Percentiles rank a stretch among this genome's conserved stretches.
Conservation (phyloP, 306 rosid species). For the Vachellia pachyceras region DNA sequence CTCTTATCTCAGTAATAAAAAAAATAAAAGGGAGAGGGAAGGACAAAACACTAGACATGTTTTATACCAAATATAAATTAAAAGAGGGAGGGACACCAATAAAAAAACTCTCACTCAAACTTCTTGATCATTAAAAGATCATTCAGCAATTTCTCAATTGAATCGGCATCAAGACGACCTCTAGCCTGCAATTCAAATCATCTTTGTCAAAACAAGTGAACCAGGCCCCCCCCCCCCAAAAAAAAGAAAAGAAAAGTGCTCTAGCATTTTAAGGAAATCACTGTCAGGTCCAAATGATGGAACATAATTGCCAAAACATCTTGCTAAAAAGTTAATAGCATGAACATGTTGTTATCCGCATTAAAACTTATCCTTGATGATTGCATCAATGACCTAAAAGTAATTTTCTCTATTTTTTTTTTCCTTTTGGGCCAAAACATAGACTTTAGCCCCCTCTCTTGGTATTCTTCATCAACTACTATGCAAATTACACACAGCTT, state of each 20-base stretch:
- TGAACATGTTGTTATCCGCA: too few relatives aligned
- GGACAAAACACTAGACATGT: conserved; percentile 29
- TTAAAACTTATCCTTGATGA: too few relatives aligned
- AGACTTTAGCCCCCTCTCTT: background rate
- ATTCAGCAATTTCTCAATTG: conserved; percentile 39
- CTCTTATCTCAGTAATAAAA: conserved; percentile 47
- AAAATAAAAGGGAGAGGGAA: background rate
- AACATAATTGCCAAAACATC: too few relatives aligned
- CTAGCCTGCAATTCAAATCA: conserved; percentile 4
- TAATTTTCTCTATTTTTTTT: too few relatives aligned
- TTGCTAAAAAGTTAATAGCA: too few relatives aligned
- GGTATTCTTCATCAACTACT: background rate
- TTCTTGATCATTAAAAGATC: conserved; percentile 47
- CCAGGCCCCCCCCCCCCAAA: background rate
- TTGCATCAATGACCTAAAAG: too few relatives aligned
- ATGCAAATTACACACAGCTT: background rate
- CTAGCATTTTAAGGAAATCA: background rate
- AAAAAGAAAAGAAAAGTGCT: too few relatives aligned
- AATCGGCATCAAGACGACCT: conserved; percentile 28
- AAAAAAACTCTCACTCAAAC: conserved; percentile 34
- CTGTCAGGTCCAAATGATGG: too few relatives aligned
- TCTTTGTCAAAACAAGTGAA: background rate
- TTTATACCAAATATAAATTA: conserved; percentile 18
- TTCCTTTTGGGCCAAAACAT: background rate
- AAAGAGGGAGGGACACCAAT: background rate